Percentiles rank a stretch among this genome's conserved stretches.
phyloP scores from a whole-genome alignment of 768 basidiomycete species.

The Mycena rebaudengoi region DNA sequence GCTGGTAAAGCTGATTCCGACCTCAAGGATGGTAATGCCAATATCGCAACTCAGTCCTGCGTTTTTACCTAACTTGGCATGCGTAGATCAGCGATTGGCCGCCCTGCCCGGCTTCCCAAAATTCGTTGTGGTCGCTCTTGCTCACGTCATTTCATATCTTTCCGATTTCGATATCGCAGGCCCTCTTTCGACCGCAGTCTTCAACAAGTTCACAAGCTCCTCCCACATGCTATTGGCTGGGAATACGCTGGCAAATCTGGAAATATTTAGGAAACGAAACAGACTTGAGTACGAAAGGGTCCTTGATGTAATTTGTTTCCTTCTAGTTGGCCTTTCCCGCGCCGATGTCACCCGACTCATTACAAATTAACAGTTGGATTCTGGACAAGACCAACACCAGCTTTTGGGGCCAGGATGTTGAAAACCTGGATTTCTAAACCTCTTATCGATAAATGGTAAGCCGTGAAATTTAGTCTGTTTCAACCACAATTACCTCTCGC shows the following conservation, averaged over 20 bases:
- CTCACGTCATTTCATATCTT: conserved; percentile 76
- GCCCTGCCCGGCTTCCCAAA: conserved; percentile 73
- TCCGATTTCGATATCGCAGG: conserved; percentile 80
- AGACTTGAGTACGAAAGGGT: conserved; percentile 75
- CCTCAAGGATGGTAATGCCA: conserved; percentile 50
- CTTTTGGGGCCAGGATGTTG: conserved; percentile 87
- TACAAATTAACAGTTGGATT: conserved; percentile 49
- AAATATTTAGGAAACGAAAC: conserved; percentile 95
- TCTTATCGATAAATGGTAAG: conserved; percentile 78
- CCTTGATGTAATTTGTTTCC: conserved; percentile 61
- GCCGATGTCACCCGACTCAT: not conserved
- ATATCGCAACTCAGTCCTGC: not conserved
- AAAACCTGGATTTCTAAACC: conserved; percentile 90
- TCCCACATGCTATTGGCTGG: conserved; percentile 89
- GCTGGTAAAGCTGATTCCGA: not conserved
- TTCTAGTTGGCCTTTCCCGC: not conserved
- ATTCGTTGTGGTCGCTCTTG: conserved; percentile 74
- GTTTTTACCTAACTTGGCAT: not conserved
- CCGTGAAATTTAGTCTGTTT: conserved; percentile 25
- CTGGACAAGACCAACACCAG: conserved; percentile 88
- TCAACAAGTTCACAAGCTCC: conserved; percentile 77
- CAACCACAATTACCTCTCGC: not conserved
- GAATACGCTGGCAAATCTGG: conserved; percentile 89
- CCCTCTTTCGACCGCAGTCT: conserved; percentile 80
- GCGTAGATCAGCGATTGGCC: conserved; percentile 68